Evolutionary conservation across 1,139 yeast genomes (phyloP).

Genomic region (Taiozyma sp.): DNA sequence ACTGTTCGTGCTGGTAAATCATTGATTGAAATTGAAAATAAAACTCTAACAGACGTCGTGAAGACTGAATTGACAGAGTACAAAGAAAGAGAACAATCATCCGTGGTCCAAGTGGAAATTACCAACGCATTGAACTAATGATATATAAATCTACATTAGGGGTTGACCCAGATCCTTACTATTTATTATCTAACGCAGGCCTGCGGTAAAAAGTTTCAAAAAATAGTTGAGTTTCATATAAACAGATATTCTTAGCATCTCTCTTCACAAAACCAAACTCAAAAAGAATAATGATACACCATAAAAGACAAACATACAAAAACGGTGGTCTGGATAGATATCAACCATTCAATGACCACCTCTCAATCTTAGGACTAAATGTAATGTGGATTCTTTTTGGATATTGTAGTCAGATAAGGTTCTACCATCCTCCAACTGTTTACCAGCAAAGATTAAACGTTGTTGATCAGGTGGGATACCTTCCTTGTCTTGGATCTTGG

Average conservation of each 20-base stretch:
- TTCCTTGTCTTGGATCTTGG: constrained; percentile 90
- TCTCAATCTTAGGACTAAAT: constrained; percentile 83
- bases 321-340: neutral
- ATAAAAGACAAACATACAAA: neutral
- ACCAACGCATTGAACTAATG: constrained; percentile 17
- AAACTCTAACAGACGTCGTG: constrained; percentile 13
- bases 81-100: constrained; percentile 26
- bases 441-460: constrained; percentile 98
- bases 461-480: constrained; percentile 96
- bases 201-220: neutral
- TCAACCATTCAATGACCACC: constrained; percentile 48
- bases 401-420: constrained; percentile 89
- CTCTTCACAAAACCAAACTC: neutral
- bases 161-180: neutral
- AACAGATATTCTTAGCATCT: neutral
- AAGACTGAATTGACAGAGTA: constrained; percentile 28
- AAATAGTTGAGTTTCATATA: neutral
- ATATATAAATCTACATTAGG: neutral
- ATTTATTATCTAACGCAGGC: neutral
- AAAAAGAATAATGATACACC: neutral
- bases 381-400: constrained; percentile 86
- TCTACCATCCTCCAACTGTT: constrained; percentile 95
- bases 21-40: constrained; percentile 17
- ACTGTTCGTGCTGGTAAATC: constrained; percentile 33
- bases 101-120: constrained; percentile 34